Base-by-base conservation (phyloP, 352 stramenopile species). In the Phytophthora kernoviae region DNA sequence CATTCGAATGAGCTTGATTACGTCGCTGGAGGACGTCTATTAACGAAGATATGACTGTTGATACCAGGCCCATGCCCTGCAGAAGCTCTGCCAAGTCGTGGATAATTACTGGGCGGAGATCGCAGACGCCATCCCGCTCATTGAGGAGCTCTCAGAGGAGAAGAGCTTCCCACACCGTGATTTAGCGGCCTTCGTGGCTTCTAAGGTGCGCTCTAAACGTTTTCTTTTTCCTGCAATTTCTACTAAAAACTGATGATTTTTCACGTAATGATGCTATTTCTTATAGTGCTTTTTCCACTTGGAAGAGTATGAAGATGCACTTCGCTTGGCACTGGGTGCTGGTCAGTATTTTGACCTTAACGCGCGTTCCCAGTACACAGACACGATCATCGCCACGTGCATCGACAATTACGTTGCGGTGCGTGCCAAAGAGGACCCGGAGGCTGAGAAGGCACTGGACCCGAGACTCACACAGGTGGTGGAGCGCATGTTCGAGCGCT, bases 361-460 rank as follows among this genome's bases (percentile, higher is more conserved):
- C 37, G 67, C 61, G 51, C 95, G 91, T 61, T 96, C 82, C 24
- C 92, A 98, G 63, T 99, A 99, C 81, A 98, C 97, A 41, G 93
- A 99, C 60, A 98, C 87, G 47, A 97, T 99, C 68, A 96, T 99
- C 33, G 84, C 87, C 11, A 94, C 96, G 26, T 98, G 96, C 68
- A 98, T 99, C 64, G 97, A 99, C 70, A 91, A 98, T 63, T 99
- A 99, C 79, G 95, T 98, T 55, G 75, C 77, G 17, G 81, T 96
- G 37, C 84, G 93, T 49, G 67, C 76, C 21, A 93, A 93, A 56
- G 75, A 90, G 46, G 85, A 96, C 46, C 71, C 70, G 1, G 78
- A 91, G 50, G 74, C 80, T 14, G 78, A 96, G 33, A 83, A 88
- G 49, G 74, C 78, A 36, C 70, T 97, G 32, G 89, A 97, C 61